Evolutionary conservation across 2,329 filamentous ascomycete species (phyloP), one percentile per base, ranked within the genome.

Genomic region (Penicillium sp.): DNA sequence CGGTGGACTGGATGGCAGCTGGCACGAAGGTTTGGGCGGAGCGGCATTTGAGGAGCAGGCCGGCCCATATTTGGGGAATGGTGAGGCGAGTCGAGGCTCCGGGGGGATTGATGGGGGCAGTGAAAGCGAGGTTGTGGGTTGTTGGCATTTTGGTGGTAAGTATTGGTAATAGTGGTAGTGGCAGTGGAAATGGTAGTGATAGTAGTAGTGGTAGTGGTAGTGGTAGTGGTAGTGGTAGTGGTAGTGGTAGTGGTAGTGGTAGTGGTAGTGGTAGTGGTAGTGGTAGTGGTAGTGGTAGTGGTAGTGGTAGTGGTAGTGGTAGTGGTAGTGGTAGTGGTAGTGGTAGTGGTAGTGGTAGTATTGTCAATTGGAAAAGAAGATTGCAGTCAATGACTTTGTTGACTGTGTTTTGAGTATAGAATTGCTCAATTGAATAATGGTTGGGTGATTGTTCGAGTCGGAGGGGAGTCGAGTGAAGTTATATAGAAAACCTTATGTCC

Each of bases 51-150:
- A 71, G 60, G 19, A 68, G 63, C 1, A 75, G 66, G 16, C 73
- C 75, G 1, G 69, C 64, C 77, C 76, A 79, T 51, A 79, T 63
- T 66, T 79, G 75, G 1, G 67, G 58, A n/a, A 48, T 55, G 2
- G 70, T 72, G n/a, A 79, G 68, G 3, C 70, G 72, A 25, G 61
- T 67, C 6, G 64, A 62, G 1, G 65, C 64, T 3, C 68, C 70
- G 2, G 73, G 52, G 43, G 76, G 73, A 59, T 79, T 79, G 64
- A 79, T 71, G 2, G 71, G 70, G 2, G 73, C 70, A 8, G 76
- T 78, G 68, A 71, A 78, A 45, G 76, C 75, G 61, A 77, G 55
- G 63, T 77, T 72, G 64, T 75, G 75, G 25, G 72, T 40, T n/a
- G 66, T 57, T 16, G 59, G 43, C 66, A 69, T 68, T 35, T n/a